Evolutionary conservation across 192 early-diverging fungal genomes (phyloP), one percentile per base, ranked within the genome.

Genomic region (Linderina pennispora): DNA sequence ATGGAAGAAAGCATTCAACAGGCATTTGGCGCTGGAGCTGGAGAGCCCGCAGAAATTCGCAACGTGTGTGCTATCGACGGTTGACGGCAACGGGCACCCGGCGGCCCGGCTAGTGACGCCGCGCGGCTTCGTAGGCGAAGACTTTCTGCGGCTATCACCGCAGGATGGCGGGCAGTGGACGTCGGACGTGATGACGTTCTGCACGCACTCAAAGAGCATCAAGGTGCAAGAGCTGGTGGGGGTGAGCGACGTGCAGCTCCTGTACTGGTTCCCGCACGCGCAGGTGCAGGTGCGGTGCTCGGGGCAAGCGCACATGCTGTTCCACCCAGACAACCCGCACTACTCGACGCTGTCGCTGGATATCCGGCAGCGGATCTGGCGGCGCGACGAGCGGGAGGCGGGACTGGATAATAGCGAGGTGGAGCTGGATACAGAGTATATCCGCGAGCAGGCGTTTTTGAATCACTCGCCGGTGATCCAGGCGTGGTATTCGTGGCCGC

Each of bases 401-500:
- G 38, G 38, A 10, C 40, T 25, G 22, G 51, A 44, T 14, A 39
- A 42, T 23, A 24, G 9, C 25, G 15, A 17, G 22, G 54, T 54
- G 9, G 46, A 52, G 26, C 50, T 71, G 23, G 60, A 71, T 24
- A 38, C 23, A 11, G 67, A 63, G 55, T 63, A 43, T 40, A 63
- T 71, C 22, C 67, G 67, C 55, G 67, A 71, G 48, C 55, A 63
- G 25, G 67, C 67, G 17, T 71, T 48, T 23, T 40, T 59, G 20
- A 35, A 71, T 41, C 67, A 71, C 44, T 43, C 55, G 33, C 67
- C 67, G 0, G 55, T 55, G 15, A 36, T 49, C 20, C 67, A 71
- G 41, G 67, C 67, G 1, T 71, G 67, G 67, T 71, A 71, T 40
- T 62, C 67, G 44, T 71, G 67, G 67, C 67, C 67, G n/a, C 38